Percentiles rank a stretch among this genome's conserved stretches.
These are phyloP conservation scores for Suillus paluster DNA, from an alignment of 768 basidiomycete species.

Conservation along the genomic window DNA sequence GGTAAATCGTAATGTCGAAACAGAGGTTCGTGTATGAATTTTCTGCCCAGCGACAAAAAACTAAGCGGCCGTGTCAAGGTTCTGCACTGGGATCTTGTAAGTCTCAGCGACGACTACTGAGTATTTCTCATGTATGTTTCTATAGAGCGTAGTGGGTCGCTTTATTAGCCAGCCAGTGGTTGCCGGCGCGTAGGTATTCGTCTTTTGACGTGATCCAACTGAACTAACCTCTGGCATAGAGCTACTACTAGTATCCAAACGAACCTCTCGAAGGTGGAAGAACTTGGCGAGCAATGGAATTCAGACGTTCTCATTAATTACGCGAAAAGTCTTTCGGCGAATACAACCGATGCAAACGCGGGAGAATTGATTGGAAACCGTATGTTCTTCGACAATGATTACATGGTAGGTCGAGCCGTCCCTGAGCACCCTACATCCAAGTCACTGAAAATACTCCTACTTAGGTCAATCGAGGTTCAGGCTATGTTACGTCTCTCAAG, in stretches of 20 bases:
- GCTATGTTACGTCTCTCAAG: constrained; percentile 63
- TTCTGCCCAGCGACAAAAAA: not conserved
- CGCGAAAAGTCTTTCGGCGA: constrained; percentile 40
- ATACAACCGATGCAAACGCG: constrained; percentile 53
- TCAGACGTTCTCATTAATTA: constrained; percentile 46
- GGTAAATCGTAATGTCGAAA: constrained; percentile 63
- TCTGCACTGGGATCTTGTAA: constrained; percentile 74
- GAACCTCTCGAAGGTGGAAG: constrained; percentile 55
- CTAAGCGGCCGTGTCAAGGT: constrained; percentile 4
- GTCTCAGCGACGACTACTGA: constrained; percentile 26
- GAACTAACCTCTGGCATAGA: constrained; percentile 34
- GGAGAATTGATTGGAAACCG: constrained; percentile 59
- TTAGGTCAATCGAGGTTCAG: constrained; percentile 68
- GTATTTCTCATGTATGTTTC: constrained; percentile 9
- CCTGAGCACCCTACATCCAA: not conserved
- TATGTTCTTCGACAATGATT: constrained; percentile 73
- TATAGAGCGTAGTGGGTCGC: constrained; percentile 63
- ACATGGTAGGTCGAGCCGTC: constrained; percentile 52
- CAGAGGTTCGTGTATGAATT: constrained; percentile 39
- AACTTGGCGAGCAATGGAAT: constrained; percentile 57
- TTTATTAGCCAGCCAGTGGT: constrained; percentile 70
- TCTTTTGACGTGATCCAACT: not conserved
- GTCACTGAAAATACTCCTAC: not conserved
- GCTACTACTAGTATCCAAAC: constrained; percentile 60
- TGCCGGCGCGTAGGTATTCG: constrained; percentile 44